These are phyloP conservation scores for Mucor piriformis DNA, from an alignment of 371 early-diverging fungal genomes.

Conservation along the genomic window DNA sequence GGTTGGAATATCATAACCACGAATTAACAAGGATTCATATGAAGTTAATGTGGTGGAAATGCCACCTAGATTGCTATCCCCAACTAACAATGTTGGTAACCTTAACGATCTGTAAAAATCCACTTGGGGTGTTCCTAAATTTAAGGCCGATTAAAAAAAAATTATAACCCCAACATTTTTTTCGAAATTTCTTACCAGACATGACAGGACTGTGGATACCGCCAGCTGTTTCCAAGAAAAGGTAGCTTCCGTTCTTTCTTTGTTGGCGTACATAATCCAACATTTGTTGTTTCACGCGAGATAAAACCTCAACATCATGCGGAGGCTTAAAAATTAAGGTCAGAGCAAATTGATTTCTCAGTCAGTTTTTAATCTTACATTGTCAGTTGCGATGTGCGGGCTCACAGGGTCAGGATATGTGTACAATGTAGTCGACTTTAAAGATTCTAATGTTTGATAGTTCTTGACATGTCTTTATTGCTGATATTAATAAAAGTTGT, in stretches of 20 bases:
- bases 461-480: slow-evolving; percentile 62
- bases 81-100: slow-evolving; percentile 73
- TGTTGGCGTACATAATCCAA: slow-evolving; percentile 35
- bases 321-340: slow-evolving; percentile 38
- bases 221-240: slow-evolving; percentile 72
- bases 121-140: slow-evolving; percentile 65
- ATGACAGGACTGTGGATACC: slow-evolving; percentile 81
- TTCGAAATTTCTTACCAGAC: slow-evolving; percentile 56
- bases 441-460: slow-evolving; percentile 41
- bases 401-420: slow-evolving; percentile 78
- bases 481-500: no score
- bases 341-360: not conserved
- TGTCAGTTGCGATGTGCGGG: slow-evolving; percentile 71
- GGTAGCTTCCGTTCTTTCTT: slow-evolving; percentile 46
- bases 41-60: slow-evolving; percentile 82
- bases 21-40: slow-evolving; percentile 69
- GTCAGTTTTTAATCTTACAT: slow-evolving; percentile 31
- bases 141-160: not conserved
- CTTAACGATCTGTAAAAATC: slow-evolving; percentile 76
- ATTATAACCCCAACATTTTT: not conserved
- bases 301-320: slow-evolving; percentile 50
- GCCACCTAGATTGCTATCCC: slow-evolving; percentile 78
- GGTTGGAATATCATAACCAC: slow-evolving; percentile 76
- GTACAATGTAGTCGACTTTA: slow-evolving; percentile 58
- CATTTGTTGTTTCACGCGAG: slow-evolving; percentile 44